Conservation (phyloP, 2,329 filamentous ascomycete genomes). For the Dothidotthia symphoricarpi region DNA sequence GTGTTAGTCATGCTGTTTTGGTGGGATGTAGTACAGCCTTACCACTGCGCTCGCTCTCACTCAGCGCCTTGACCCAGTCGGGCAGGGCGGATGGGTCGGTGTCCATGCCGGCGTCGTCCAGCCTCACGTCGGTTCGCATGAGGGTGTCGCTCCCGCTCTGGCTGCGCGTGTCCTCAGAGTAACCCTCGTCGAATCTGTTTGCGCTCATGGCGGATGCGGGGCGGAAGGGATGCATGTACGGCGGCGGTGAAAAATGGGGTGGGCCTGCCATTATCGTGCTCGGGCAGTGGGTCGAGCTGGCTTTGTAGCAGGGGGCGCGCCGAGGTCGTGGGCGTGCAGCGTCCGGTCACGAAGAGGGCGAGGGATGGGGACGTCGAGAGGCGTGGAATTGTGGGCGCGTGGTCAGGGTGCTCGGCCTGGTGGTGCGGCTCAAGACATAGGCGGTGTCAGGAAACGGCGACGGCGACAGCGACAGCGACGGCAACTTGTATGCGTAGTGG, state of each 20-base stretch:
- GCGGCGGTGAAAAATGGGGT: slow-evolving; percentile 29
- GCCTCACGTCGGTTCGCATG: slow-evolving; percentile 40
- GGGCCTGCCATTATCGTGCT: slow-evolving; percentile 35
- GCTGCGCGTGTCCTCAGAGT: slow-evolving; percentile 70
- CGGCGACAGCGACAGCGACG: no score
- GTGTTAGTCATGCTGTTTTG: slow-evolving; percentile 6
- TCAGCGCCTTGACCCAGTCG: slow-evolving; percentile 55
- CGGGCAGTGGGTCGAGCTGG: slow-evolving; percentile 3
- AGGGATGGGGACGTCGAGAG: no score
- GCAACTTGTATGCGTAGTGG: no score
- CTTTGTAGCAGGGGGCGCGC: no score
- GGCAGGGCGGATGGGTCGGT: slow-evolving; percentile 46
- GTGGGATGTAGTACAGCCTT: slow-evolving; percentile 15
- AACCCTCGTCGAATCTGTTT: slow-evolving; percentile 71
- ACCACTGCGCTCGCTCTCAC: slow-evolving; percentile 58
- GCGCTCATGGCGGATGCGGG: slow-evolving; percentile 38
- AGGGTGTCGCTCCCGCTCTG: slow-evolving; percentile 45
- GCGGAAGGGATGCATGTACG: slow-evolving; percentile 40
- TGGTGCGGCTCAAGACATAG: no score
- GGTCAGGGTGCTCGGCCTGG: no score
- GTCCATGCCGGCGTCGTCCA: slow-evolving; percentile 38
- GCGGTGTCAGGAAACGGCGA: no score
- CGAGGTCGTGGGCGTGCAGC: no score
- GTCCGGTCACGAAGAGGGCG: no score
- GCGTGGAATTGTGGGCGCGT: no score